phyloP scores from a whole-genome alignment of 345 rosid genomes.

The Hirschfeldia incana region DNA sequence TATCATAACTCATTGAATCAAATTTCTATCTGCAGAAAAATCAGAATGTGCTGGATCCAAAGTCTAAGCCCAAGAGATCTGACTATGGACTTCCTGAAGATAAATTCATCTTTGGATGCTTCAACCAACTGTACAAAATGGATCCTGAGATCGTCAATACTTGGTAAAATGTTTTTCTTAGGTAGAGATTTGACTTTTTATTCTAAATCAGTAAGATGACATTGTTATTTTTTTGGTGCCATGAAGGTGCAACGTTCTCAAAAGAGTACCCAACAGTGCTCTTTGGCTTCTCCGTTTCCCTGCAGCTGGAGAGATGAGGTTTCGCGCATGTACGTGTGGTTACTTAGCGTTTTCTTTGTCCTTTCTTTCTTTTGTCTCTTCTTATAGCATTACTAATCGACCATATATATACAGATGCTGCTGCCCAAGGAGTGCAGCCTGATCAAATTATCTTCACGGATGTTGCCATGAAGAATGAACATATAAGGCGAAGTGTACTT shows the following conservation, averaged over 20 bases:
- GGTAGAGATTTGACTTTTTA: background rate
- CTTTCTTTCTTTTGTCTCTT: background rate
- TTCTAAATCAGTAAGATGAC: too few species aligned
- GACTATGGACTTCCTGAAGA: slow-evolving; percentile 96
- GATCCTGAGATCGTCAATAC: slow-evolving; percentile 93
- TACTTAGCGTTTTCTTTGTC: background rate
- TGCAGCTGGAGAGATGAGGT: slow-evolving; percentile 96
- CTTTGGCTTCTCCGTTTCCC: slow-evolving; percentile 99
- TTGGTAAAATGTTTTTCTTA: slow-evolving; percentile 52
- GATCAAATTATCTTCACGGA: slow-evolving; percentile 95
- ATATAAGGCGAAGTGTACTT: slow-evolving; percentile 89
- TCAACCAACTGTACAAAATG: slow-evolving; percentile 98
- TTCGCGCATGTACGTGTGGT: slow-evolving; percentile 67
- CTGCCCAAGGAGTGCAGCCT: slow-evolving; percentile 76
- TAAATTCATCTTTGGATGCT: slow-evolving; percentile 96
- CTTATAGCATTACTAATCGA: background rate
- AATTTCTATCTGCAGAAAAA: slow-evolving; percentile 70
- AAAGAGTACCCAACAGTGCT: slow-evolving; percentile 91
- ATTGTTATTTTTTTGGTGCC: too few species aligned
- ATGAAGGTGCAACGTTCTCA: slow-evolving; percentile 94
- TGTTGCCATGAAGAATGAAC: slow-evolving; percentile 97
- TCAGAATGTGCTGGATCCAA: slow-evolving; percentile 81
- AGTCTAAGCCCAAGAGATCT: slow-evolving; percentile 70
- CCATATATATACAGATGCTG: slow-evolving; percentile 65
- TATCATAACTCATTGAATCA: background rate